Conservation (phyloP, 1,284 basidiomycete species). For the Omphalotus olearius region DNA sequence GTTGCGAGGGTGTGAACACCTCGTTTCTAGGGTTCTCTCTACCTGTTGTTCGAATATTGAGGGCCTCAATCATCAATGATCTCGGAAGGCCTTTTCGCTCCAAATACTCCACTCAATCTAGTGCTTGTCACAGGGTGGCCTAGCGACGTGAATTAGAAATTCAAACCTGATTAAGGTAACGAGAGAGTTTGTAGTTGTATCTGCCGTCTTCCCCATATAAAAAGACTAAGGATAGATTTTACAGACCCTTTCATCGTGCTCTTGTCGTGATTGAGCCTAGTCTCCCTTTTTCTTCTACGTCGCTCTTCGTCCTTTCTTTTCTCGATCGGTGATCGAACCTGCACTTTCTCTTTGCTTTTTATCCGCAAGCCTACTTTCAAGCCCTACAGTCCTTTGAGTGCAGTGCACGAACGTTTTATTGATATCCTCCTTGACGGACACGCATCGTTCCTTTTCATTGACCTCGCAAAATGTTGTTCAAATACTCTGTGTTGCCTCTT, state of each 20-base stretch:
- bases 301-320: not conserved
- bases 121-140: conserved; percentile 1
- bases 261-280: conserved; percentile 14
- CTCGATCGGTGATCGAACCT: conserved; percentile 18
- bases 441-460: conserved; percentile 4
- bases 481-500: conserved; percentile 19
- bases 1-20: no score
- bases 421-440: not conserved
- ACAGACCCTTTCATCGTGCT: conserved; percentile 14
- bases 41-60: no score
- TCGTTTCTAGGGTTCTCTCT: no score
- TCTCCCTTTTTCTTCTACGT: conserved; percentile 2
- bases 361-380: conserved; percentile 1
- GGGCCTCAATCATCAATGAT: no score
- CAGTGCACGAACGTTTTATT: conserved; percentile 2
- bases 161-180: not conserved
- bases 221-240: no score
- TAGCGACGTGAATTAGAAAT: not conserved
- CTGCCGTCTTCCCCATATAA: no score
- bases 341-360: conserved; percentile 10
- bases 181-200: conserved; percentile 11
- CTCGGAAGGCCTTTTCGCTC: no score
- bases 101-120: not conserved
- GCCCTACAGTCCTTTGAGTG: conserved; percentile 5
- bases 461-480: conserved; percentile 21